Evolutionary conservation across 306 rosid species (phyloP).

Genomic region (Trifolium dubium): DNA sequence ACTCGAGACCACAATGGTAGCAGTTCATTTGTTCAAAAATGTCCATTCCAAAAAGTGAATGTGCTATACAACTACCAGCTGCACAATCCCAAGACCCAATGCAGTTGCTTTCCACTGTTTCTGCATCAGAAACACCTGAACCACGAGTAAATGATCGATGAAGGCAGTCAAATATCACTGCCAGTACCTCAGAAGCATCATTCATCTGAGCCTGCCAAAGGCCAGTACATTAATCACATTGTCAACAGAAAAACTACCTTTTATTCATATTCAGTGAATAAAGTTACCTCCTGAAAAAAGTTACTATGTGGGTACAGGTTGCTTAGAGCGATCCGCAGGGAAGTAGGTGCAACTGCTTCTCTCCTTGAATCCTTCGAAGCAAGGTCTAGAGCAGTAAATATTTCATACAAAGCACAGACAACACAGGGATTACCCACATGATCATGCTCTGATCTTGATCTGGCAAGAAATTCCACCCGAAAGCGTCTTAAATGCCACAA

Average conservation of each 20-base stretch:
- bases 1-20: conserved; percentile 74
- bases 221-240: conserved; percentile 45
- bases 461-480: conserved; percentile 77
- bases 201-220: conserved; percentile 93
- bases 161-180: conserved; percentile 87
- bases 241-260: conserved; percentile 29
- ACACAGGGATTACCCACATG: conserved; percentile 96
- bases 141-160: conserved; percentile 74
- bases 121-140: conserved; percentile 64
- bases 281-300: conserved; percentile 91
- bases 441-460: conserved; percentile 76
- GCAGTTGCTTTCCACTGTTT: conserved; percentile 70
- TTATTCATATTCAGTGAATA: conserved; percentile 28
- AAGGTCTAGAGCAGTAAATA: conserved; percentile 69
- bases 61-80: conserved; percentile 78
- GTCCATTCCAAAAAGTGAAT: conserved; percentile 89
- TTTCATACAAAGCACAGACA: conserved; percentile 87
- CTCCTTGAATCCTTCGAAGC: conserved; percentile 66
- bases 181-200: conserved; percentile 97
- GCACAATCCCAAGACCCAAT: conserved; percentile 87
- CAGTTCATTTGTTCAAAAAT: conserved; percentile 93
- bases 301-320: conserved; percentile 84
- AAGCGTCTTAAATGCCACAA: conserved; percentile 88
- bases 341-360: conserved; percentile 93
- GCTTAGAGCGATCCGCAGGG: conserved; percentile 92